Conservation (phyloP, 768 basidiomycete species). For the Gloeopeniophorella convolvens region DNA sequence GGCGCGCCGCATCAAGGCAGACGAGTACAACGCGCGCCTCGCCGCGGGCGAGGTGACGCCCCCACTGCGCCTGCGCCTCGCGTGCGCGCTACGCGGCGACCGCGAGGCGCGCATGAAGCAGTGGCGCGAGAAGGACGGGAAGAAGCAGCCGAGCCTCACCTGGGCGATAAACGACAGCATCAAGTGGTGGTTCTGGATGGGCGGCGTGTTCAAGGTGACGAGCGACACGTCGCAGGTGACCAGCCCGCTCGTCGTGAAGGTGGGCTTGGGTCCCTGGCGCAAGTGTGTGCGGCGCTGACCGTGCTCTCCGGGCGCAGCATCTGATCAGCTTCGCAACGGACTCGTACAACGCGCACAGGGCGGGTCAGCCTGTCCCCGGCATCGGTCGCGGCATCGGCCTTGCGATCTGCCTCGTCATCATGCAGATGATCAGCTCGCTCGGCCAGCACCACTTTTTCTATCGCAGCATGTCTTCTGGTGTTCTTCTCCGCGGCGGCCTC, state of each 20-base stretch:
- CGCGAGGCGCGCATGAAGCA: conserved; percentile 48
- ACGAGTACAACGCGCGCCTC: conserved; percentile 65
- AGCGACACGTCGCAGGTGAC: conserved; percentile 68
- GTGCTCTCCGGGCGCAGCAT: no score
- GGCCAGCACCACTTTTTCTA: conserved; percentile 83
- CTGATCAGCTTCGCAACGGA: conserved; percentile 64
- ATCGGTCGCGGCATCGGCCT: conserved; percentile 67
- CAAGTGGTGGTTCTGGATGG: conserved; percentile 73
- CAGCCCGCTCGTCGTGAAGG: conserved; percentile 74
- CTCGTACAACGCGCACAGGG: conserved; percentile 40
- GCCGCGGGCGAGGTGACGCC: conserved; percentile 58
- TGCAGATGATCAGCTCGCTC: conserved; percentile 63
- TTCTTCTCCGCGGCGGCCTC: conserved; percentile 74
- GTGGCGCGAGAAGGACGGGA: conserved; percentile 62
- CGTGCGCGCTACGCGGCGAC: conserved; percentile 56
- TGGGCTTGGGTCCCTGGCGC: no score
- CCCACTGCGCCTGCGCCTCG: conserved; percentile 38
- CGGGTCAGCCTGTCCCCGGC: conserved; percentile 29
- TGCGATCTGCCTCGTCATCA: conserved; percentile 56
- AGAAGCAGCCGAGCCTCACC: conserved; percentile 52
- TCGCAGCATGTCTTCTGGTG: conserved; percentile 64
- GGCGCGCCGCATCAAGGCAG: conserved; percentile 45
- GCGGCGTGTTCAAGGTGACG: conserved; percentile 50
- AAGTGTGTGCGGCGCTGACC: no score
- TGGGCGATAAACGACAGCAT: conserved; percentile 73